These are phyloP conservation scores for Fraxinus cuspidata DNA, from an alignment of 257 asterid species.

Conservation along the genomic window DNA sequence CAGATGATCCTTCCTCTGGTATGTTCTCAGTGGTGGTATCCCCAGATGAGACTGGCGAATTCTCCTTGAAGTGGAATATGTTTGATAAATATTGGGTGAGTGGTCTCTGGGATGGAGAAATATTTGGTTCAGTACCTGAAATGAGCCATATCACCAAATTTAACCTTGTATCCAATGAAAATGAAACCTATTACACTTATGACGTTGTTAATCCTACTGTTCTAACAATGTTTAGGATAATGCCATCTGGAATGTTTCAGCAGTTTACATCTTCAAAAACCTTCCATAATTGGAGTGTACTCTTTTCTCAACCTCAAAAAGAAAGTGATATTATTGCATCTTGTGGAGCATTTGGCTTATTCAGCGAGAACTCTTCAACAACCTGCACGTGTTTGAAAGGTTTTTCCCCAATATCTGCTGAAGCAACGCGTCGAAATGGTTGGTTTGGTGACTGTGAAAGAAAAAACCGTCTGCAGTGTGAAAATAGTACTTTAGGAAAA, in stretches of 20 bases:
- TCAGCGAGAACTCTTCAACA: not conserved
- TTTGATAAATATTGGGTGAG: slow-evolving; percentile 28
- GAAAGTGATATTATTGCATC: slow-evolving; percentile 10
- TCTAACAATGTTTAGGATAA: slow-evolving; percentile 30
- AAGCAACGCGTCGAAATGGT: not conserved
- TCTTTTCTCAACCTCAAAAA: not conserved
- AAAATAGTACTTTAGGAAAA: not conserved
- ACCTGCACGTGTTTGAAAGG: slow-evolving; percentile 41
- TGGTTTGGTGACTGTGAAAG: slow-evolving; percentile 29
- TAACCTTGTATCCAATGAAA: slow-evolving; percentile 12
- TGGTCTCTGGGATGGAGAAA: slow-evolving; percentile 34
- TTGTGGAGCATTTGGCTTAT: slow-evolving; percentile 41
- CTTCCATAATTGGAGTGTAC: slow-evolving; percentile 6
- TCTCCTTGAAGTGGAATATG: slow-evolving; percentile 32
- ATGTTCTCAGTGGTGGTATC: slow-evolving; percentile 27
- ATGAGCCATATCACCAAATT: slow-evolving; percentile 16
- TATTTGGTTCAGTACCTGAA: slow-evolving; percentile 30
- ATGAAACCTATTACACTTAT: slow-evolving; percentile 28
- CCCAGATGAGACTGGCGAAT: not conserved
- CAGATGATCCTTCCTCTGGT: slow-evolving; percentile 47
- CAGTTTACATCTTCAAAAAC: slow-evolving; percentile 14
- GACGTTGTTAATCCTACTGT: not conserved
- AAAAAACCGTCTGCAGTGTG: slow-evolving; percentile 34
- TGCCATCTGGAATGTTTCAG: slow-evolving; percentile 28
- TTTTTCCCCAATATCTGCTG: slow-evolving; percentile 14